These are phyloP conservation scores for Ochromonas danica DNA, from an alignment of 108 stramenopile genomes.

Conservation along the genomic window DNA sequence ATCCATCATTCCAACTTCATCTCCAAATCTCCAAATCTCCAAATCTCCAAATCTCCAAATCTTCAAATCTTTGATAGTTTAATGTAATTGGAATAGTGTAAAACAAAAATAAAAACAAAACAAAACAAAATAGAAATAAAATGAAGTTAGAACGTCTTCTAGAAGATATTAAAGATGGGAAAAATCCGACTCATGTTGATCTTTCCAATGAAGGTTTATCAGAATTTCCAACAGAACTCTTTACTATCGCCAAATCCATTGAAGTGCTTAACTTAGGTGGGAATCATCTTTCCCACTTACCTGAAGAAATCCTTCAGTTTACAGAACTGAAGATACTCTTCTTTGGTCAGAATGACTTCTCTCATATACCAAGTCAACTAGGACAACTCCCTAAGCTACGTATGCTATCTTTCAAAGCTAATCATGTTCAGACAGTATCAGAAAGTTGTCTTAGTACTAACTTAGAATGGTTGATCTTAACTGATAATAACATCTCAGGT, in stretches of 20 bases:
- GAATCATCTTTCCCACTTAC: neutral
- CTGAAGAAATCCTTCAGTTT: neutral
- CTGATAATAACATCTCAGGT: conserved; percentile 3
- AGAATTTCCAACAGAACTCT: neutral
- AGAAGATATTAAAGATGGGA: neutral
- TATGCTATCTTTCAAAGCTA: conserved; percentile 18
- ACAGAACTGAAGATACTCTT: neutral
- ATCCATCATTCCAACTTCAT: too few relatives aligned
- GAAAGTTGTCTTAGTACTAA: neutral
- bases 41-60: too few relatives aligned
- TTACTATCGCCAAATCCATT: neutral
- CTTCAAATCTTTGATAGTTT: too few relatives aligned
- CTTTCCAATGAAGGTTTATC: neutral
- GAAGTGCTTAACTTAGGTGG: conserved; percentile 5
- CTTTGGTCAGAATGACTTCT: neutral
- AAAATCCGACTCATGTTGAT: conserved; percentile 2
- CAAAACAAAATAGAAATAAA: too few relatives aligned
- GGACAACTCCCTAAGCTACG: neutral
- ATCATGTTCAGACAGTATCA: neutral
- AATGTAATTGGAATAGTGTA: too few relatives aligned
- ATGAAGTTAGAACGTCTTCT: too few relatives aligned
- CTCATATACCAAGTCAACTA: neutral
- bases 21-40: too few relatives aligned
- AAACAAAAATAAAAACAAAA: too few relatives aligned
- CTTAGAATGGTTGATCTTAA: conserved; percentile 6